Evolutionary conservation across 306 rosid species (phyloP).

Genomic region (Malus sylvestris): DNA sequence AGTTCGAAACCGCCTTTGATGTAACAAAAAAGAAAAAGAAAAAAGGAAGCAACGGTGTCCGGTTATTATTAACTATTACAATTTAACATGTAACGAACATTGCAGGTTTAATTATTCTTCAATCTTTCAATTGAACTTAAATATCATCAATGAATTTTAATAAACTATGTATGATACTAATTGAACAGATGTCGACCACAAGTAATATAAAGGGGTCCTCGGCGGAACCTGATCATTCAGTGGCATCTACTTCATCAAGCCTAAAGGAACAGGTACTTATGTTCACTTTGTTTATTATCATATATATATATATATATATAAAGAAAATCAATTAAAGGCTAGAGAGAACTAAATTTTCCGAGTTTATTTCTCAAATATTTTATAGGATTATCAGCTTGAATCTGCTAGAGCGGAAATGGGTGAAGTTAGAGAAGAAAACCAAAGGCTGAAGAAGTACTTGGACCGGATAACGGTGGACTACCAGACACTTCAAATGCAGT

Average conservation of each 20-base stretch:
- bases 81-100: not conserved
- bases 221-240: slow-evolving; percentile 27
- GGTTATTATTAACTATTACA: too few species aligned
- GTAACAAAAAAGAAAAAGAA: too few species aligned
- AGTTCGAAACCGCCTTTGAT: too few species aligned
- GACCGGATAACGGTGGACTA: slow-evolving; percentile 59
- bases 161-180: not conserved
- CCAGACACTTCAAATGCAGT: slow-evolving; percentile 54
- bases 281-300: not conserved
- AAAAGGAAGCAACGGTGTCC: not conserved
- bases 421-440: slow-evolving; percentile 66
- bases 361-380: not conserved
- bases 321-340: not conserved
- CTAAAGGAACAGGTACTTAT: slow-evolving; percentile 45
- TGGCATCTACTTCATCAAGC: slow-evolving; percentile 25
- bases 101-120: not conserved
- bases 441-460: slow-evolving; percentile 55
- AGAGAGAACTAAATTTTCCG: not conserved
- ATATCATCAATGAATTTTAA: not conserved
- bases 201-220: slow-evolving; percentile 25
- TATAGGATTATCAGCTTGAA: slow-evolving; percentile 52
- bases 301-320: too few species aligned
- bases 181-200: slow-evolving; percentile 30
- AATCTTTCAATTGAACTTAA: not conserved
- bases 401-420: slow-evolving; percentile 60